Conservation (phyloP, 352 stramenopile species). For the Phytophthora colocasiae region DNA sequence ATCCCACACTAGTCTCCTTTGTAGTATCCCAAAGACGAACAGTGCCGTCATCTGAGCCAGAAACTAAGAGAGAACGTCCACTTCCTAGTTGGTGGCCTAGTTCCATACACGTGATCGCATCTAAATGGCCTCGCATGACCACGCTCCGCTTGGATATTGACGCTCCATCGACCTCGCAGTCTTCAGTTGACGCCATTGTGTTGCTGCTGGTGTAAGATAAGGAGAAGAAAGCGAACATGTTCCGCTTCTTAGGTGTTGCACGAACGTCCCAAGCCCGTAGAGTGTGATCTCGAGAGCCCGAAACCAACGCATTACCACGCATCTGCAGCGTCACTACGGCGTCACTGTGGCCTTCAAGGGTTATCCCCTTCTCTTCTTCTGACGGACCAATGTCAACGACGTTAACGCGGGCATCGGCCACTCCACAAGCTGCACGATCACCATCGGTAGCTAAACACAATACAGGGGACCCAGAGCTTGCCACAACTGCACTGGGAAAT, state of each 20-base stretch:
- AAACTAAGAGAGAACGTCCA: slow-evolving; percentile 64
- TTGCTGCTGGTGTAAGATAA: slow-evolving; percentile 21
- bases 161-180: slow-evolving; percentile 56
- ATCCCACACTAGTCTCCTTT: slow-evolving; percentile 59
- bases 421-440: slow-evolving; percentile 59
- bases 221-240: slow-evolving; percentile 75
- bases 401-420: slow-evolving; percentile 47
- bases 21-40: slow-evolving; percentile 82
- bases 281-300: slow-evolving; percentile 74
- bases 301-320: slow-evolving; percentile 69
- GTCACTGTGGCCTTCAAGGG: slow-evolving; percentile 67
- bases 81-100: slow-evolving; percentile 73
- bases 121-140: slow-evolving; percentile 71
- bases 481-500: slow-evolving; percentile 32
- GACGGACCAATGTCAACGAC: slow-evolving; percentile 48
- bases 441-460: slow-evolving; percentile 60
- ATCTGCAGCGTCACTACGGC: slow-evolving; percentile 65
- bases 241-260: slow-evolving; percentile 60
- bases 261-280: slow-evolving; percentile 78
- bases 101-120: slow-evolving; percentile 71
- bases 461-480: slow-evolving; percentile 47
- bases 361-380: slow-evolving; percentile 39
- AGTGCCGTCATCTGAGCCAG: slow-evolving; percentile 70
- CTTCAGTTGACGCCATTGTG: slow-evolving; percentile 19
- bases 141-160: slow-evolving; percentile 69